A percentile compares a stretch with the other conserved stretches of the same genome.
These are phyloP conservation scores for Aspergillus avenaceus DNA, from an alignment of 495 filamentous ascomycete genomes.

Conservation along the genomic window DNA sequence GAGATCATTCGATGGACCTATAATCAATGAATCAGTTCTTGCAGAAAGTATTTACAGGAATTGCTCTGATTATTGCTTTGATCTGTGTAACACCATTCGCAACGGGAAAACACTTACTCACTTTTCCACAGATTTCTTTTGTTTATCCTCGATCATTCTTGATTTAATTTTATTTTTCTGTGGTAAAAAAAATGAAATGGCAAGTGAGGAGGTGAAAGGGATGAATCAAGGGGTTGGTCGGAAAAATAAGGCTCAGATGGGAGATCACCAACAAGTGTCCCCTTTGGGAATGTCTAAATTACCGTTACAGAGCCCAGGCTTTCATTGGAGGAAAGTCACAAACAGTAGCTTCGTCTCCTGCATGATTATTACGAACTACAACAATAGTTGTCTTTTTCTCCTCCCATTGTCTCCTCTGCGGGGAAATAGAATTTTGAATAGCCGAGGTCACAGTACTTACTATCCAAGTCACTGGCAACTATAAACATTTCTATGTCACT, in stretches of 20 bases:
- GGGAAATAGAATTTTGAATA: no score
- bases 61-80: neutral
- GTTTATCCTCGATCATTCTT: no score
- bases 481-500: no score
- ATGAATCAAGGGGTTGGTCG: neutral
- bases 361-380: neutral
- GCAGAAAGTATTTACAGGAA: neutral
- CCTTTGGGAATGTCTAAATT: neutral
- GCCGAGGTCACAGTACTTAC: no score
- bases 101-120: neutral
- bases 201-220: neutral
- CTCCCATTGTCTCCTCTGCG: neutral
- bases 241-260: neutral
- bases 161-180: no score
- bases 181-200: no score
- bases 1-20: neutral
- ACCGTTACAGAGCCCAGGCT: neutral
- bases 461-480: no score
- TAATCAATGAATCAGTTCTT: neutral
- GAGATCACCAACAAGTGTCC: neutral
- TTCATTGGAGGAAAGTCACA: neutral
- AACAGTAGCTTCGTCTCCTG: neutral
- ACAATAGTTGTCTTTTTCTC: neutral
- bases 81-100: neutral
- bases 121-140: neutral